phyloP scores from a whole-genome alignment of 176 grass and related monocot genomes.

The Cymbopogon citratus region DNA sequence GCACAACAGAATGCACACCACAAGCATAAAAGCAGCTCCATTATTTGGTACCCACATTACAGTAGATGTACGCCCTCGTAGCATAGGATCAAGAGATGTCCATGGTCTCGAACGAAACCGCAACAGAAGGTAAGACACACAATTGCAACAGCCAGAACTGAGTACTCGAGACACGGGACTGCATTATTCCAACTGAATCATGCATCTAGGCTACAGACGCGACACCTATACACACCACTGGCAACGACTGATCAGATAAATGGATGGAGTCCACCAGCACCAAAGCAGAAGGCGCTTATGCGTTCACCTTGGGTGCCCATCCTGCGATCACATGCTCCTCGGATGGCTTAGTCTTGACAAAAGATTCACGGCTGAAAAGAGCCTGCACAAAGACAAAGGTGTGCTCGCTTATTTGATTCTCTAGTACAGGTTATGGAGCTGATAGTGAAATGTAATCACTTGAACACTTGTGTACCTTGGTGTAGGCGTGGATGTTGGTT shows the following conservation, averaged over 20 bases:
- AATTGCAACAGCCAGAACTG: background rate
- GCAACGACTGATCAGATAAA: background rate
- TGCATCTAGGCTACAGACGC: background rate
- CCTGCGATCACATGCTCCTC: constrained; percentile 71
- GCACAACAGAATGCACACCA: no score
- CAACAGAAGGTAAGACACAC: background rate
- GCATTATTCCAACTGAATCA: constrained; percentile 31
- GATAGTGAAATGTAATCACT: background rate
- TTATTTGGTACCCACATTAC: no score
- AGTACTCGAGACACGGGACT: background rate
- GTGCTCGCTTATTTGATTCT: background rate
- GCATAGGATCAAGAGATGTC: background rate
- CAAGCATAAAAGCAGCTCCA: no score
- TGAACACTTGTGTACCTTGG: constrained; percentile 35
- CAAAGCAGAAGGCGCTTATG: background rate
- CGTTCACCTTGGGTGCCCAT: constrained; percentile 67
- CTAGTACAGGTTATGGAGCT: background rate
- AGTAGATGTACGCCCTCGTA: background rate
- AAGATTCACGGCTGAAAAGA: constrained; percentile 74
- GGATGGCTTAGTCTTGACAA: constrained; percentile 70
- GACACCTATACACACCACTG: background rate
- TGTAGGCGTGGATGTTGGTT: constrained; percentile 52
- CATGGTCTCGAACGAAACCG: background rate
- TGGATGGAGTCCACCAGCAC: constrained; percentile 1
- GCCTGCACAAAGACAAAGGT: constrained; percentile 24